phyloP scores from a whole-genome alignment of 208 protist genomes.

The Trypanosoma theileri region DNA sequence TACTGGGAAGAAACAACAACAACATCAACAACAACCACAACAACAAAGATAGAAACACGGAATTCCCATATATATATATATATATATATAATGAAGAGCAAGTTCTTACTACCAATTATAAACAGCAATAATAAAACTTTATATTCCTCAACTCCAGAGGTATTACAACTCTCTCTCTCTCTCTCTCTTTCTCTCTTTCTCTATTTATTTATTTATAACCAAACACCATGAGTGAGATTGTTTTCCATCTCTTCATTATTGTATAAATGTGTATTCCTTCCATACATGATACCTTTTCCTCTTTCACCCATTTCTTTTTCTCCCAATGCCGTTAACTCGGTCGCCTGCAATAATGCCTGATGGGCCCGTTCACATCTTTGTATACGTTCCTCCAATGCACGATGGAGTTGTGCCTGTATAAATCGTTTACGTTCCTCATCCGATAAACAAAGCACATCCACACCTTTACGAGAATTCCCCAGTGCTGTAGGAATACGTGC shows the following conservation, averaged over 20 bases:
- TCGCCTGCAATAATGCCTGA: slow-evolving; percentile 14
- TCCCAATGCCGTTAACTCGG: background rate
- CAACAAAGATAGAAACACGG: background rate
- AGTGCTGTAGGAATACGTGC: slow-evolving; percentile 13
- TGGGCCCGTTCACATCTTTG: slow-evolving; percentile 8
- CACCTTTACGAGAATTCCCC: slow-evolving; percentile 2
- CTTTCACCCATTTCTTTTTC: slow-evolving; percentile 4
- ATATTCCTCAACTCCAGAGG: too few relatives aligned
- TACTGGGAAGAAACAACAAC: background rate
- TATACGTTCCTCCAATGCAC: slow-evolving; percentile 13
- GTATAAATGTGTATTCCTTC: too few relatives aligned
- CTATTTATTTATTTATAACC: too few relatives aligned
- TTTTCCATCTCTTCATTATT: too few relatives aligned
- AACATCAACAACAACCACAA: background rate
- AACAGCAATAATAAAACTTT: too few relatives aligned
- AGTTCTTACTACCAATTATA: too few relatives aligned
- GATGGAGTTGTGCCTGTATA: slow-evolving; percentile 5
- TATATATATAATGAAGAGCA: too few relatives aligned
- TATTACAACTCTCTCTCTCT: too few relatives aligned
- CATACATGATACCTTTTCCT: background rate
- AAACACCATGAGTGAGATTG: too few relatives aligned
- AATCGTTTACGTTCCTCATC: background rate
- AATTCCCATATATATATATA: too few relatives aligned
- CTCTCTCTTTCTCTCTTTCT: too few relatives aligned
- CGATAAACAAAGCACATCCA: slow-evolving; percentile 14